Evolutionary conservation across 352 stramenopile genomes (phyloP).

Genomic region (Globisporangium nunn): DNA sequence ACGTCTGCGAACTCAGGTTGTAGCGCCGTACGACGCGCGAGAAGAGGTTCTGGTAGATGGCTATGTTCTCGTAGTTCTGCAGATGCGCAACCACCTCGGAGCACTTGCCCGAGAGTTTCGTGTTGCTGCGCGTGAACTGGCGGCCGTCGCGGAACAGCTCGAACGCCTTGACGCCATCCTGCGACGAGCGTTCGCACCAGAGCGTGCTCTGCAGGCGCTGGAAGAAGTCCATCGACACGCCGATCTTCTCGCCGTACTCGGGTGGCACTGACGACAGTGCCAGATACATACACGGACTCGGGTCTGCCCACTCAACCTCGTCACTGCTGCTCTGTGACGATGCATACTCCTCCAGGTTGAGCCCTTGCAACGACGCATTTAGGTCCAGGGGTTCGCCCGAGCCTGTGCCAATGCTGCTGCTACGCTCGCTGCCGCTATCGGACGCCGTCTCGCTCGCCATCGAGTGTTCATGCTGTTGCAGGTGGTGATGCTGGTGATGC

Average conservation of each 20-base stretch:
- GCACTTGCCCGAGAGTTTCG: conserved; percentile 32
- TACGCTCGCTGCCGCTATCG: conserved; percentile 13
- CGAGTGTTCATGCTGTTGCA: background rate
- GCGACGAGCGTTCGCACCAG: conserved; percentile 23
- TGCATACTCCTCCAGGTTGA: conserved; percentile 20
- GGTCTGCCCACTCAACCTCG: conserved; percentile 13
- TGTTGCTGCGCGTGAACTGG: conserved; percentile 51
- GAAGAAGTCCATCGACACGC: conserved; percentile 56
- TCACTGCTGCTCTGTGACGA: conserved; percentile 9
- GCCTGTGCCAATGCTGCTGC: conserved; percentile 10
- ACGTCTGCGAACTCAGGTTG: conserved; percentile 47
- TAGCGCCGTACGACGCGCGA: conserved; percentile 26
- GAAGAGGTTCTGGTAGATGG: conserved; percentile 50
- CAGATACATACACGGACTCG: conserved; percentile 26
- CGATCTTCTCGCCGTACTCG: conserved; percentile 51
- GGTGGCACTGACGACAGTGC: conserved; percentile 25
- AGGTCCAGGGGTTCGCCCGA: conserved; percentile 16
- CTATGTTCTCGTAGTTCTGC: conserved; percentile 39
- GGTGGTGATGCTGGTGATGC: background rate
- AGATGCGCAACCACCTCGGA: conserved; percentile 26
- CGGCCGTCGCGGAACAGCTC: conserved; percentile 27
- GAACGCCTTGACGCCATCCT: conserved; percentile 26
- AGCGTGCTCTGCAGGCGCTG: conserved; percentile 46
- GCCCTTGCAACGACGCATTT: conserved; percentile 21
- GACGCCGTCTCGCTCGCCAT: conserved; percentile 8